A percentile compares a stretch with the other conserved stretches of the same genome.
These are phyloP conservation scores for Meyerozyma guilliermondii DNA, from an alignment of 1,139 yeast genomes.

Conservation along the genomic window DNA sequence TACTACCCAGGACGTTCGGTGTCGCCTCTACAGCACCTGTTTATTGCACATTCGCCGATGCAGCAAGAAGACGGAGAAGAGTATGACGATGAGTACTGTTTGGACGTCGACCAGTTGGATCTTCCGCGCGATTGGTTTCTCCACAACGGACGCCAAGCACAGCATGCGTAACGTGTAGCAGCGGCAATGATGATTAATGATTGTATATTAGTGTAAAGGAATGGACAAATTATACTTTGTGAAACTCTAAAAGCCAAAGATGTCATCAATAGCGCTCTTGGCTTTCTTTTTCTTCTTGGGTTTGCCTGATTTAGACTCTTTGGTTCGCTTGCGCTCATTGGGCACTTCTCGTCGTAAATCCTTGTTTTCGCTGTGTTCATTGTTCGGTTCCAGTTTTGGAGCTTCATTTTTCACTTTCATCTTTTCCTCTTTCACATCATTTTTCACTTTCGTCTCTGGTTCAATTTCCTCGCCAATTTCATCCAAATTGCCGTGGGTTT, in stretches of 20 bases:
- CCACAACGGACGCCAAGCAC: background rate
- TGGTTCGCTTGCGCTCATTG: background rate
- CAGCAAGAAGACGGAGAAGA: constrained; percentile 14
- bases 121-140: background rate
- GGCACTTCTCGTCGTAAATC: background rate
- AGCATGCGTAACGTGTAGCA: background rate
- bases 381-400: background rate
- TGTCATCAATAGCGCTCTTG: constrained; percentile 13
- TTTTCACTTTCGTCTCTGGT: constrained; percentile 7
- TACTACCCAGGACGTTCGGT: background rate
- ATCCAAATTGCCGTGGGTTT: constrained; percentile 9
- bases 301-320: constrained; percentile 1
- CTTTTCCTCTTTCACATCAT: constrained; percentile 6
- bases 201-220: background rate
- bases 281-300: constrained; percentile 6
- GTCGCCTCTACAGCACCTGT: background rate
- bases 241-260: constrained; percentile 9
- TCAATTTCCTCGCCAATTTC: constrained; percentile 22
- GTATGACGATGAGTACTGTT: constrained; percentile 44
- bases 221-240: no score
- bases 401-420: constrained; percentile 5
- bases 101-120: constrained; percentile 41
- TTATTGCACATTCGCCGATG: background rate
- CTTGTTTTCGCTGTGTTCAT: background rate
- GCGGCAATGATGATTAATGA: background rate